These are phyloP conservation scores for Suillus tomentosus DNA, from an alignment of 768 basidiomycete species.

Conservation along the genomic window DNA sequence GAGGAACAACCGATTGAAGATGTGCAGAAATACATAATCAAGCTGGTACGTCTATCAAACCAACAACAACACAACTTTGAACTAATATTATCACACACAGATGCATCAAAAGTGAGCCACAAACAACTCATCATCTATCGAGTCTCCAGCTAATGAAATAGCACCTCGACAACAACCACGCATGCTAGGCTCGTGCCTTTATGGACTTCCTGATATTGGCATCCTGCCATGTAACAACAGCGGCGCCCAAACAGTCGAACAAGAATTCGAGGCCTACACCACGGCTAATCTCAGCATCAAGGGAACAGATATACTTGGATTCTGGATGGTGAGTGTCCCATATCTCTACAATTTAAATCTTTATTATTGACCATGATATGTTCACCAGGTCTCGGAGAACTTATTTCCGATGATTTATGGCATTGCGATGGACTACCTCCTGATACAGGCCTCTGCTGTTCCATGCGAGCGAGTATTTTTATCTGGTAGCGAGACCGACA, in stretches of 20 bases:
- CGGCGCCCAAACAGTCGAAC: neutral
- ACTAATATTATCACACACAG: neutral
- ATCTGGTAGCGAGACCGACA: conserved; percentile 9
- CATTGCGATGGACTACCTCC: conserved; percentile 24
- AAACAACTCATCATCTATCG: neutral
- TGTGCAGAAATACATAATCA: neutral
- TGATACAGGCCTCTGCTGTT: conserved; percentile 25
- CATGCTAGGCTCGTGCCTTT: neutral
- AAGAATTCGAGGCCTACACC: neutral
- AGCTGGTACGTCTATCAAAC: neutral
- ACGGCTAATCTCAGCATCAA: neutral
- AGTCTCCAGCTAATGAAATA: neutral
- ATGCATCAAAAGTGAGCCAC: neutral
- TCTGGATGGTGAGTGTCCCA: neutral
- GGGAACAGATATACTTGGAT: neutral
- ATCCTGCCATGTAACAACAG: neutral
- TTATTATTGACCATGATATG: conserved; percentile 1
- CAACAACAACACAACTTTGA: neutral
- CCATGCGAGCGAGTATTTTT: conserved; percentile 26
- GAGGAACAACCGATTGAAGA: neutral
- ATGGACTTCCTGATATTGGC: neutral
- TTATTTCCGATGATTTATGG: conserved; percentile 3
- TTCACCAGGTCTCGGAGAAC: neutral
- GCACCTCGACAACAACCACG: neutral
- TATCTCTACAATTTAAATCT: neutral